These are phyloP conservation scores for Colletotrichum salicis DNA, from an alignment of 2,329 filamentous ascomycete species.

Conservation along the genomic window DNA sequence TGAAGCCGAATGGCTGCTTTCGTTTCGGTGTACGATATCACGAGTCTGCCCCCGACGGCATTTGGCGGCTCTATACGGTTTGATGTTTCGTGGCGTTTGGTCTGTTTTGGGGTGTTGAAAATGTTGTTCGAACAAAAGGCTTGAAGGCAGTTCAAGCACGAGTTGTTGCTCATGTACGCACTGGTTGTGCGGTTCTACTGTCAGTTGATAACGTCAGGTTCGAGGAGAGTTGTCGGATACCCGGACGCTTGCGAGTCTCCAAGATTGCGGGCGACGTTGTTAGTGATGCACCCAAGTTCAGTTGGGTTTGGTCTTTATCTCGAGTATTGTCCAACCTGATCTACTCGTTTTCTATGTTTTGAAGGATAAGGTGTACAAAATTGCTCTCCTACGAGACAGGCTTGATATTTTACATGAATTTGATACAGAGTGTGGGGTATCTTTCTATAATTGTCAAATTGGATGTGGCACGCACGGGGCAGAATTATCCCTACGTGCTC, in stretches of 20 bases:
- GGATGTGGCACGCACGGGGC: too few relatives aligned
- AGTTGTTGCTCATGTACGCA: slow-evolving; percentile 5
- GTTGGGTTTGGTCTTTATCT: slow-evolving; percentile 6
- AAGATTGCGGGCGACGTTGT: neutral
- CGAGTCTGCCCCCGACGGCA: slow-evolving; percentile 16
- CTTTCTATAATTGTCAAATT: slow-evolving; percentile 17
- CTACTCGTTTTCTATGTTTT: neutral
- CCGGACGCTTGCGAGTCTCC: slow-evolving; percentile 6
- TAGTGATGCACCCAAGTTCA: neutral
- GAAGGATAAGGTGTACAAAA: slow-evolving; percentile 26
- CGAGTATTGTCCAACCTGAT: neutral
- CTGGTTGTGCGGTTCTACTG: slow-evolving; percentile 12
- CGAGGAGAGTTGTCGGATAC: slow-evolving; percentile 10
- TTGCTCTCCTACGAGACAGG: neutral
- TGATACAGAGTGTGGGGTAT: slow-evolving; percentile 33
- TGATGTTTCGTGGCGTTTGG: slow-evolving; percentile 22
- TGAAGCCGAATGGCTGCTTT: slow-evolving; percentile 8
- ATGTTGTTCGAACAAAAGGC: neutral
- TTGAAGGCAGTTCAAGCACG: neutral
- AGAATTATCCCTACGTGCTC: too few relatives aligned
- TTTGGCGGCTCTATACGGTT: slow-evolving; percentile 9
- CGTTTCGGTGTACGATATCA: slow-evolving; percentile 31
- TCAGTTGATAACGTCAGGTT: slow-evolving; percentile 11
- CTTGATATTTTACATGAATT: slow-evolving; percentile 14
- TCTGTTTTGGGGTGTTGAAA: slow-evolving; percentile 1